Evolutionary conservation across 2,329 filamentous ascomycete species (phyloP), one percentile per base, ranked within the genome.

Genomic region (Neurospora crassa): DNA sequence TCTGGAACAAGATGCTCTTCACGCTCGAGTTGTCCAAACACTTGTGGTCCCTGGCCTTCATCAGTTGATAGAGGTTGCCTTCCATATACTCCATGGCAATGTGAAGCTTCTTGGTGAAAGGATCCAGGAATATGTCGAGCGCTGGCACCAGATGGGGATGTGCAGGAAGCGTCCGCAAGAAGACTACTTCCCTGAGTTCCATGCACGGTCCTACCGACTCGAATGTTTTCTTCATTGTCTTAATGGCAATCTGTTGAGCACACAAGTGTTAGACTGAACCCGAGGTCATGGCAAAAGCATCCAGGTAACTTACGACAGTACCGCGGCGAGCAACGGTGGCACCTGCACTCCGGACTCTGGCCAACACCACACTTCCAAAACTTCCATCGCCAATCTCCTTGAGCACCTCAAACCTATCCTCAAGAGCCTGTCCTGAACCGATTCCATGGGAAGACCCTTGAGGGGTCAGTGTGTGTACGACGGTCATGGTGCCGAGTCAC

Each of bases 31-130:
- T 92, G 78, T 99, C 96, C 40, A 99, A 87, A 74, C 87, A 91
- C 82, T 98, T 98, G 85, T 97, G 95, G 76, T 99, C 96, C 72
- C 96, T 90, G 69, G 96, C 91, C 84, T 99, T 99, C 96, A 99
- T 99, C 74, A 99, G 84, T 82, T 99, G 96, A 81, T 99, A 99
- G 1, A 99, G 87, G 81, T 99, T 99, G 69, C 96, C 96, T 80
- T 99, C 96, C 96, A 99, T 99, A 82, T 97, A 97, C 83, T 99
- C 96, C 96, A 99, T 99, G 79, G 89, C 91, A 76, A 99, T 99
- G 82, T 99, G 96, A 67, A 99, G 89, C 83, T 97, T 97, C 84
- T 94, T 96, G 83, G 88, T 97, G 80, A 93, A 92, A 0, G 96
- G 96, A 79, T 99, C 96, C 78, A 99, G 89, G 82, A 99, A 99